A percentile compares a stretch with the other conserved stretches of the same genome.
Evolutionary conservation across 2,329 filamentous ascomycete species (phyloP).

Genomic region (Colletotrichum sp.): DNA sequence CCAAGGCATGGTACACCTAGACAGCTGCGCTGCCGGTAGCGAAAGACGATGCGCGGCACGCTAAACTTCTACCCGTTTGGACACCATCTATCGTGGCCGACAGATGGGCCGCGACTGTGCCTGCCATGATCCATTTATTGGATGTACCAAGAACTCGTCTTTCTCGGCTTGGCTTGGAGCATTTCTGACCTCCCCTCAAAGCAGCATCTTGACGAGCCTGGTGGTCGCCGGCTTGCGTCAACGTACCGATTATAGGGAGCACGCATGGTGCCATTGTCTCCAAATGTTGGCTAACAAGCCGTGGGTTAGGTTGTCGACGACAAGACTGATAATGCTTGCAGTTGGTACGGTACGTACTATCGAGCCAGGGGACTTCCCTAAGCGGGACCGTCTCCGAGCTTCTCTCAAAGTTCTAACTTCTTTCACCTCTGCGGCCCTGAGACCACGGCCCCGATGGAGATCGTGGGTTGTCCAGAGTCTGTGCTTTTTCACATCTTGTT

Average conservation of each 20-base stretch:
- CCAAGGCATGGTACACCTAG: not conserved
- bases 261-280: not conserved
- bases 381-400: conserved; percentile 9
- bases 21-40: not conserved
- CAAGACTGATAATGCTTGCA: not conserved
- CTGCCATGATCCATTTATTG: not conserved
- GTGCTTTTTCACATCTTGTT: not conserved
- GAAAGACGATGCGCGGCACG: not conserved
- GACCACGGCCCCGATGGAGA: conserved; percentile 10
- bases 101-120: not conserved
- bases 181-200: not conserved
- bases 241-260: not conserved
- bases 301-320: not conserved
- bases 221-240: not conserved
- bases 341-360: not conserved
- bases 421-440: not conserved
- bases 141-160: not conserved
- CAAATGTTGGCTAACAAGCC: not conserved
- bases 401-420: not conserved
- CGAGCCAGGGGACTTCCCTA: not conserved
- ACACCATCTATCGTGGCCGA: not conserved
- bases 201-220: not conserved
- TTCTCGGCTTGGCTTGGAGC: not conserved
- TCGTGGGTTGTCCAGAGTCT: not conserved
- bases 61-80: not conserved